Evolutionary conservation across 139 green algal species (phyloP).

Genomic region (Tetradesmus obliquus): DNA sequence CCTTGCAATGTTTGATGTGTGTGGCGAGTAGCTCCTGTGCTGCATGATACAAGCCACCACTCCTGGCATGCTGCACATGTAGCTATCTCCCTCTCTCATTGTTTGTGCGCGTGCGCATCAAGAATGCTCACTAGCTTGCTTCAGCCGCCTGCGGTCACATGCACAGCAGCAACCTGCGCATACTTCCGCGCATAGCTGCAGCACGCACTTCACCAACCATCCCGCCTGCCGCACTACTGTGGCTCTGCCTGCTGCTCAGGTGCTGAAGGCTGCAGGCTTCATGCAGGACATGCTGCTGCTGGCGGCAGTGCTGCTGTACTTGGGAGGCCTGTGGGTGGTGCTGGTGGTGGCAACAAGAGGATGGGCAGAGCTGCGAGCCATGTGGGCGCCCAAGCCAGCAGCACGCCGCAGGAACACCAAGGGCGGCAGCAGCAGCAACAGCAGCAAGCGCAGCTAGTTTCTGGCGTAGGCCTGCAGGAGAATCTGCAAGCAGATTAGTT

Average conservation of each 20-base stretch:
- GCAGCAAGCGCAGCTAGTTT: neutral
- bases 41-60: too few relatives aligned
- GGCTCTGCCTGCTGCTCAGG: neutral
- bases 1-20: too few relatives aligned
- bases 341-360: neutral
- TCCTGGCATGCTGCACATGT: too few relatives aligned
- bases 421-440: neutral
- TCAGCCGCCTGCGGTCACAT: too few relatives aligned
- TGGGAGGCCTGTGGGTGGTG: neutral
- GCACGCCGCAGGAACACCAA: neutral
- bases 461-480: neutral
- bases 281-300: conserved; percentile 30
- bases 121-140: too few relatives aligned
- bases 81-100: too few relatives aligned
- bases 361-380: neutral
- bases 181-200: neutral
- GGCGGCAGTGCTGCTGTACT: conserved; percentile 9
- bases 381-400: conserved; percentile 3
- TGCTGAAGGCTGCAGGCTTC: conserved; percentile 10
- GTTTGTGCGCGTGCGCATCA: too few relatives aligned
- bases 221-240: neutral
- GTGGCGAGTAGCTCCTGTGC: too few relatives aligned
- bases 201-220: neutral
- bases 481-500: too few relatives aligned
- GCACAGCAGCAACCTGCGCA: neutral